Conservation (phyloP, 176 grass and related monocot species). For the Musa troglodytarum region DNA sequence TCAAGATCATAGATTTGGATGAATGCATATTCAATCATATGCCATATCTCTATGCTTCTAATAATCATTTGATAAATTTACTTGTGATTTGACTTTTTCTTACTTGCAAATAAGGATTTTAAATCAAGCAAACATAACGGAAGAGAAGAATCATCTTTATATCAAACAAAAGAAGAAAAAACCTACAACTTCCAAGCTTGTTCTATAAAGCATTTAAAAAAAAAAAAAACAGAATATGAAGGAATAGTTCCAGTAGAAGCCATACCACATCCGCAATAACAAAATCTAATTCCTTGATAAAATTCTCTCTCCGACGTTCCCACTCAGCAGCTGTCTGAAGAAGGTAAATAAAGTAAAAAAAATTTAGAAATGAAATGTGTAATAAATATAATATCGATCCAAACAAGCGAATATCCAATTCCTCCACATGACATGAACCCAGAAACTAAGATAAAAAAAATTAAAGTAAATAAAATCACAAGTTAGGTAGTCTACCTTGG, state of each 20-base stretch:
- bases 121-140: neutral
- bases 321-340: slow-evolving; percentile 80
- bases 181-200: neutral
- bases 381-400: neutral
- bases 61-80: neutral
- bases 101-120: neutral
- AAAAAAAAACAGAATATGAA: neutral
- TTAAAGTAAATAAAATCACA: no score
- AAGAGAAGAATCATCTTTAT: neutral
- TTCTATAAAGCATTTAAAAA: neutral
- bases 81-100: neutral
- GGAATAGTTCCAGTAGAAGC: slow-evolving; percentile 14
- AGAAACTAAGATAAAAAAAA: no score
- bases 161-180: neutral
- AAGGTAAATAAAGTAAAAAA: neutral
- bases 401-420: neutral
- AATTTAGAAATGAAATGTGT: neutral
- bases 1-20: neutral
- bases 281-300: slow-evolving; percentile 92
- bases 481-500: no score
- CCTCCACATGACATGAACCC: no score
- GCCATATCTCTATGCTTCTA: neutral
- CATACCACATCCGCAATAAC: slow-evolving; percentile 89
- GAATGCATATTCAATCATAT: neutral
- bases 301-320: slow-evolving; percentile 83